Base-by-base conservation (phyloP, 2,329 filamentous ascomycete genomes). In the Colletotrichum aenigma region DNA sequence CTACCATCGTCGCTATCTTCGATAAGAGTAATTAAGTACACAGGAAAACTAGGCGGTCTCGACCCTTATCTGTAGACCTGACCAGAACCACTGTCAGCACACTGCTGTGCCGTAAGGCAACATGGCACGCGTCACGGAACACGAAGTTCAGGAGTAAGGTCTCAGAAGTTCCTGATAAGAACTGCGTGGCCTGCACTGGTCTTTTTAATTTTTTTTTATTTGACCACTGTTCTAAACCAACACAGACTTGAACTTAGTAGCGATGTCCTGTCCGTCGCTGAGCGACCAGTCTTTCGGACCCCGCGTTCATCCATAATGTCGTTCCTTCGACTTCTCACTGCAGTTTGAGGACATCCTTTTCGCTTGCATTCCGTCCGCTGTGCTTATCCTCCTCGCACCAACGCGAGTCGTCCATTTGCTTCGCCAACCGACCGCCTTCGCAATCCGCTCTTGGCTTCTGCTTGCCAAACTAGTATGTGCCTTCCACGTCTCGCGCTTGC, bases 251-350 rank as follows among this genome's bases (percentile, higher is more conserved):
- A 21, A 48, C 18, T 0, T 13, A 48, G 9, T 1, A 12, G 43
- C 18, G 43, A 73, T 73, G 73, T 32, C 38, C 4, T 75, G 70
- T 28, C 18, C n/a, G 18, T 6, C 21, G 6, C 34, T 34, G 8
- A 56, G 62, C n/a, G 79, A 81, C 24, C 64, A 26, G 32, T 56
- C 71, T 13, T 80, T 81, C 43, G 80, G 80, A 8, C 80, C 80
- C 6, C 71, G 78, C 30, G 77, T 81, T 26, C 58, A 79, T 58
- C 30, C 70, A 7, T 13, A 58, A 3, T 82, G 81, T 62, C 80
- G 79, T 34, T 77, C 79, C 7, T 82, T 82, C 58, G 81, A 82
- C 74, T 82, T 82, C 60, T 81, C 81, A 0, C 72, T 82, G 7
- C 67, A 77, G 3, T 82, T 82, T 34, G 80, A 82, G 61, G 81